A percentile compares a stretch with the other conserved stretches of the same genome.
phyloP scores from a whole-genome alignment of 2,329 filamentous ascomycete species.

The Tympanopsis confertula region DNA sequence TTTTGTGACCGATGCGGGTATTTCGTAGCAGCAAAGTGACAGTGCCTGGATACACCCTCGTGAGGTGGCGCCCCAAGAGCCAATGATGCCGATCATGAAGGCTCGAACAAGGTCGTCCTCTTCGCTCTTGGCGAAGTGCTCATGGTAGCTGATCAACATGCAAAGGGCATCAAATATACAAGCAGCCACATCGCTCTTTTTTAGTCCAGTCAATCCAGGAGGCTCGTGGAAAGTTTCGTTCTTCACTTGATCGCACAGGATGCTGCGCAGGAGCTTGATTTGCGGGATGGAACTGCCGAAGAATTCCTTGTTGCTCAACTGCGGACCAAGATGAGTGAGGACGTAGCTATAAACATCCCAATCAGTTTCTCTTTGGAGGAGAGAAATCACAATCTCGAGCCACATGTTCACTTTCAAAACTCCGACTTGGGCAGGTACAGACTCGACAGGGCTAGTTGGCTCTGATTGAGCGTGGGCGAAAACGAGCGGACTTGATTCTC shows the following conservation, averaged over 20 bases:
- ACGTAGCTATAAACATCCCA: constrained; percentile 65
- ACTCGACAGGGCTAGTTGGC: constrained; percentile 4
- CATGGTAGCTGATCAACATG: constrained; percentile 57
- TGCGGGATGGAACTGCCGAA: constrained; percentile 49
- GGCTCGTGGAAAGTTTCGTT: constrained; percentile 52
- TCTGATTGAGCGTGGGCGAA: constrained; percentile 3
- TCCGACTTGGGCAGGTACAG: constrained; percentile 15
- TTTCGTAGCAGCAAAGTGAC: constrained; percentile 61
- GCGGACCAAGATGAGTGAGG: constrained; percentile 51
- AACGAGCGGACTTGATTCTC: not conserved
- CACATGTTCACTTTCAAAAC: constrained; percentile 39
- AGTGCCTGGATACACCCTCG: constrained; percentile 63
- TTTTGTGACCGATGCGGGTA: constrained; percentile 55
- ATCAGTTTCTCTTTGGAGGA: constrained; percentile 47
- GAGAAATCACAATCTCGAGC: constrained; percentile 44
- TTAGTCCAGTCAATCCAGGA: constrained; percentile 46
- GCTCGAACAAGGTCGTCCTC: constrained; percentile 56
- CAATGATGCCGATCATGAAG: constrained; percentile 50
- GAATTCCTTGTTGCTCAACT: constrained; percentile 55
- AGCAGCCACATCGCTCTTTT: constrained; percentile 56
- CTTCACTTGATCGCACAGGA: constrained; percentile 54
- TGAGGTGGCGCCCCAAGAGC: constrained; percentile 53
- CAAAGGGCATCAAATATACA: constrained; percentile 57
- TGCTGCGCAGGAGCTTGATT: constrained; percentile 45
- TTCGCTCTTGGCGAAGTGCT: constrained; percentile 50